These are phyloP conservation scores for Phanerochaete sordida DNA, from an alignment of 768 basidiomycete genomes.

Conservation along the genomic window DNA sequence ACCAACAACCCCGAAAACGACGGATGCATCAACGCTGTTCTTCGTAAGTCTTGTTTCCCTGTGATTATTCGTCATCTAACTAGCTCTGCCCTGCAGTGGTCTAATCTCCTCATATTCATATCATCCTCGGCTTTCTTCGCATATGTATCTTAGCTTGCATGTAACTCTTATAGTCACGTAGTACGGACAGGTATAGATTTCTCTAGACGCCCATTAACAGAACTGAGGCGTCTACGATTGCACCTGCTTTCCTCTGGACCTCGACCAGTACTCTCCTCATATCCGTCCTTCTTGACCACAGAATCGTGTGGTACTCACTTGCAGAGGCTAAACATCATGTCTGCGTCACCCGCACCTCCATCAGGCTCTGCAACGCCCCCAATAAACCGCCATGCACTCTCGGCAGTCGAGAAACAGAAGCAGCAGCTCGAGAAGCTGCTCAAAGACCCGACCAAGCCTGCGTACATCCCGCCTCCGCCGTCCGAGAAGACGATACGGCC, in stretches of 20 bases:
- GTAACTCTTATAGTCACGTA: neutral
- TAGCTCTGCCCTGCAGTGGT: neutral
- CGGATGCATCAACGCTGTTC: conserved; percentile 93
- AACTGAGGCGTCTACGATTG: too few relatives aligned
- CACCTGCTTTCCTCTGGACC: neutral
- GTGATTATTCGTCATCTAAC: neutral
- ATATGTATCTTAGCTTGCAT: conserved; percentile 1
- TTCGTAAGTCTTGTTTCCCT: conserved; percentile 53
- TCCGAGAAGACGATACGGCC: conserved; percentile 81
- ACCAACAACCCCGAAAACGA: conserved; percentile 97
- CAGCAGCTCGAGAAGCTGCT: conserved; percentile 83
- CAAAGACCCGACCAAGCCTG: conserved; percentile 84
- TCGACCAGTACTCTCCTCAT: neutral
- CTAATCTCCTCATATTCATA: neutral
- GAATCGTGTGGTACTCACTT: neutral
- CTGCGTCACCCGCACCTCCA: conserved; percentile 25
- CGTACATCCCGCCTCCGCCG: conserved; percentile 72
- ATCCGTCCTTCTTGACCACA: neutral
- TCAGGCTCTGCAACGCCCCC: conserved; percentile 14
- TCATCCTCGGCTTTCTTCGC: neutral
- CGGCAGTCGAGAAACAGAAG: conserved; percentile 49
- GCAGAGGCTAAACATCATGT: conserved; percentile 5
- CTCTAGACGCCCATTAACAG: neutral
- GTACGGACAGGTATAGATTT: neutral
- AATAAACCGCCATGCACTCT: conserved; percentile 41